These are phyloP conservation scores for Komagataella phaffii DNA, from an alignment of 805 yeast genomes.

Conservation along the genomic window DNA sequence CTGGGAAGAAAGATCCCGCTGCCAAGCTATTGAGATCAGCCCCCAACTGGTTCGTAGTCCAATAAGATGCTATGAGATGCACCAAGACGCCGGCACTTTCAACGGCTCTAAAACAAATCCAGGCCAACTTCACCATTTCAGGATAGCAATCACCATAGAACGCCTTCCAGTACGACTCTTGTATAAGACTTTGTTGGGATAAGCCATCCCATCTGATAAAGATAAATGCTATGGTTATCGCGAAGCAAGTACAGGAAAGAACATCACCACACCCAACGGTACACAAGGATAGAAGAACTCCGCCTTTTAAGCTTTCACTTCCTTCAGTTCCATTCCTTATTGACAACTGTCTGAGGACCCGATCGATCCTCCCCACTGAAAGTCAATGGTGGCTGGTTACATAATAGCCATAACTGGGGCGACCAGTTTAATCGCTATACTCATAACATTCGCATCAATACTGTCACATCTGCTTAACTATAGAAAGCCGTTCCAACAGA, in stretches of 20 bases:
- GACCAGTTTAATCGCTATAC: constrained; percentile 15
- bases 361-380: neutral
- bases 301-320: neutral
- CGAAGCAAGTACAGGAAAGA: neutral
- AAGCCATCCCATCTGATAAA: neutral
- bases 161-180: neutral
- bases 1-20: constrained; percentile 61
- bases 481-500: constrained; percentile 79
- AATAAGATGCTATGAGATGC: neutral
- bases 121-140: neutral
- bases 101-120: neutral
- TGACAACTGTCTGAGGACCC: neutral
- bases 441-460: constrained; percentile 32
- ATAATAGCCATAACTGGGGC: constrained; percentile 11
- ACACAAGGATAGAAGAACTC: neutral
- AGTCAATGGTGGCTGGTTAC: constrained; percentile 2
- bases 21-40: constrained; percentile 10
- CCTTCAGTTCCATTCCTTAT: neutral
- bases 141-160: neutral
- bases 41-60: neutral
- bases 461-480: constrained; percentile 52
- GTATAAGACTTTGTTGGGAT: neutral
- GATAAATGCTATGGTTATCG: neutral
- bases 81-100: neutral
- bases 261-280: constrained; percentile 1